phyloP scores from a whole-genome alignment of 208 protist genomes.

The Zelonia costaricensis region DNA sequence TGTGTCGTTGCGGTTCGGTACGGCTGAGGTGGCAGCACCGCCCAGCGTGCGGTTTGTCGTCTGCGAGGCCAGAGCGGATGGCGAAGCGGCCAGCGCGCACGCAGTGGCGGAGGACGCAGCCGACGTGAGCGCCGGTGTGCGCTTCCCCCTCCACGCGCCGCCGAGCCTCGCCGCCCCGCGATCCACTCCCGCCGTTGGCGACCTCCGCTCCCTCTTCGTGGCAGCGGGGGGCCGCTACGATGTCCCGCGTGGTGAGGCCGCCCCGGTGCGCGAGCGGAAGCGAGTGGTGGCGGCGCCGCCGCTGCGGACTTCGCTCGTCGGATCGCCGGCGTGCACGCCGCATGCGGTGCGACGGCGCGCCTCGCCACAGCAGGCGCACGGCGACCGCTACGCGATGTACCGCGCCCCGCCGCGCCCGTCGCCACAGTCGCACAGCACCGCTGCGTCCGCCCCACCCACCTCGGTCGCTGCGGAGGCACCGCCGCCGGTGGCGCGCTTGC shows the following conservation, averaged over 20 bases:
- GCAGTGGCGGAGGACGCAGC: no score
- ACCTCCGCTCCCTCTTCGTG: slow-evolving; percentile 10
- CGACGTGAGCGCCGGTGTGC: no score
- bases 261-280: background rate
- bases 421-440: background rate
- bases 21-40: background rate
- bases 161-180: background rate
- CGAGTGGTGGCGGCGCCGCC: background rate
- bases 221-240: slow-evolving; percentile 3
- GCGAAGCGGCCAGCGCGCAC: no score
- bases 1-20: background rate
- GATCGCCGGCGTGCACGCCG: background rate
- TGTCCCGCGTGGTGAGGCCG: no score
- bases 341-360: background rate
- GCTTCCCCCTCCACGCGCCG: no score
- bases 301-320: background rate
- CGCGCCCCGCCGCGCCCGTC: slow-evolving; percentile 7
- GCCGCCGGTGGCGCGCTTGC: background rate
- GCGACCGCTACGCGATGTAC: slow-evolving; percentile 38
- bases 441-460: background rate
- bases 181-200: background rate
- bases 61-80: no score
- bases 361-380: background rate
- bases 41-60: background rate
- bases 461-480: background rate